phyloP scores from a whole-genome alignment of 495 filamentous ascomycete species.

The Daldinia decipiens region DNA sequence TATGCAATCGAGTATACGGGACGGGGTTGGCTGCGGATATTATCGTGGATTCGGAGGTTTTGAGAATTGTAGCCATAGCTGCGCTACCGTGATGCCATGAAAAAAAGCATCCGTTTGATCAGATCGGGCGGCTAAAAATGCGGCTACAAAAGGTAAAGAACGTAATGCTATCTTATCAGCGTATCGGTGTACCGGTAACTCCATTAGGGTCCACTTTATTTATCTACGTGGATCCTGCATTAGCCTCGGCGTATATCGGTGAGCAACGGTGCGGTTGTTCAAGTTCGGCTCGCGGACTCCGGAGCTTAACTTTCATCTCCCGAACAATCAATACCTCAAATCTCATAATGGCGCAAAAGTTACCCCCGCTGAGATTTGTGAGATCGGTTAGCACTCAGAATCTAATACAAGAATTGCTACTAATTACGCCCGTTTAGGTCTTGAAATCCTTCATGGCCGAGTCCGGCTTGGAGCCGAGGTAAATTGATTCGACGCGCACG shows the following conservation, averaged over 20 bases:
- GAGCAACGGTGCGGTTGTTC: neutral
- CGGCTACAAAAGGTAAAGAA: conserved; percentile 12
- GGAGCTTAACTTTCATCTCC: neutral
- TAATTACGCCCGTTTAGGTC: conserved; percentile 60
- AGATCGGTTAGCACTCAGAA: conserved; percentile 47
- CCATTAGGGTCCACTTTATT: neutral
- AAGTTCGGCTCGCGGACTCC: neutral
- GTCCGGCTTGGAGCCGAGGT: conserved; percentile 90
- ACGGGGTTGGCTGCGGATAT: conserved; percentile 15
- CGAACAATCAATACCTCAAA: neutral
- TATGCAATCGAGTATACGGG: conserved; percentile 75
- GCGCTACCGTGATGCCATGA: conserved; percentile 23
- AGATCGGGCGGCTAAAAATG: conserved; percentile 21
- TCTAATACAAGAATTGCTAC: neutral
- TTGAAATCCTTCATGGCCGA: conserved; percentile 83
- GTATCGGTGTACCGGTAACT: neutral
- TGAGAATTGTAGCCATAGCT: conserved; percentile 33
- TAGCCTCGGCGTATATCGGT: too few species aligned
- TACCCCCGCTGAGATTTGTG: conserved; percentile 54
- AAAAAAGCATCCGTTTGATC: conserved; percentile 9
- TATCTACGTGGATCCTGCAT: neutral
- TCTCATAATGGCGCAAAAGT: conserved; percentile 44
- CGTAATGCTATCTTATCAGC: neutral
- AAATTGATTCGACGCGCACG: conserved; percentile 45
- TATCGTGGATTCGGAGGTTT: conserved; percentile 16